Conservation (phyloP, 352 stramenopile species). For the Phytopythium aichiense region DNA sequence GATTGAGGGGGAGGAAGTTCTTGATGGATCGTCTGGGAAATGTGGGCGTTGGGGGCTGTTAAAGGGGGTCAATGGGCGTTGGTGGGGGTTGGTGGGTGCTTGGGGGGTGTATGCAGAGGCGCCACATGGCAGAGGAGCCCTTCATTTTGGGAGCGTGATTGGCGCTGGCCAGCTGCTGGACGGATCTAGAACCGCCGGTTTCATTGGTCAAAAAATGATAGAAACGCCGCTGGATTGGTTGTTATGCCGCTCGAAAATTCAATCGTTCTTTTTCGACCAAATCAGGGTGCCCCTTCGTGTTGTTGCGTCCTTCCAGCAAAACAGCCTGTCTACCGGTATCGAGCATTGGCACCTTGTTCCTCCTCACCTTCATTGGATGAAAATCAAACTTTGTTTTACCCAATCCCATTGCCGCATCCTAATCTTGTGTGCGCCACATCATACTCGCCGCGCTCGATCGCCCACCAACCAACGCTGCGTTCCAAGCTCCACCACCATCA, state of each 20-base stretch:
- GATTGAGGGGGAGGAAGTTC: background rate
- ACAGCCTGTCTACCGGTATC: background rate
- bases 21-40: too few species aligned
- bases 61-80: background rate
- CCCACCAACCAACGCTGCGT: background rate
- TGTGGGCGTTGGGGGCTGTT: conserved; percentile 1
- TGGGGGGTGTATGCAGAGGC: background rate
- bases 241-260: background rate
- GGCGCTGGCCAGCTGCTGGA: background rate
- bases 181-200: background rate
- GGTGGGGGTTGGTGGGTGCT: background rate
- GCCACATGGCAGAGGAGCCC: conserved; percentile 7
- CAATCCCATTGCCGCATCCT: background rate
- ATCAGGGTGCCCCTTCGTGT: background rate
- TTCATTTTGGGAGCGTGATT: conserved; percentile 1
- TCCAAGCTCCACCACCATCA: background rate
- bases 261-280: conserved; percentile 5
- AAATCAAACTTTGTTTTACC: background rate
- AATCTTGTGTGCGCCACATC: background rate
- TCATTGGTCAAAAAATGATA: conserved; percentile 4
- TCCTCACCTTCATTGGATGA: too few species aligned
- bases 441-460: background rate
- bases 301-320: background rate
- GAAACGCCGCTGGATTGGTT: background rate
- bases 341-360: too few species aligned